Base-by-base conservation (phyloP, 176 grass and related monocot genomes). In the Eragrostis curvula region DNA sequence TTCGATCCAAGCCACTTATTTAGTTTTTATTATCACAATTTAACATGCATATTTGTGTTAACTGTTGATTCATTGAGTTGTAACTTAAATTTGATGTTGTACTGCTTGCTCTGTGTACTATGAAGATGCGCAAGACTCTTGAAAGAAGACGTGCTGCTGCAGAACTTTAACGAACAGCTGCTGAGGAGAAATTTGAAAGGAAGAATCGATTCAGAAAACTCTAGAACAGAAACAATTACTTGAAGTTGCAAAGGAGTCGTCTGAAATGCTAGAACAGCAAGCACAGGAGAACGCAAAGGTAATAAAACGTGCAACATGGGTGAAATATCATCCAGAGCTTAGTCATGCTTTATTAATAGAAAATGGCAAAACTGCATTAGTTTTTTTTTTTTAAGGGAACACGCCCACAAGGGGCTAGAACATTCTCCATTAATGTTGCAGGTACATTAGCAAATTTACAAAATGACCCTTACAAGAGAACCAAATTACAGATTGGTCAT, bases 281-380 rank as follows among this genome's bases (percentile, higher is more conserved):
- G 89, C 85, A 75, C 71, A 85, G n/a, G 79, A 97, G 57, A 97
- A 88, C 42, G 28, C 63, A 67, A 89, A 94, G 91, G 94, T 97
- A 88, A 62, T 7, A 21, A 59, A 47, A 49, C 49, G 32, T 36
- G 20, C 25, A 55, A 43, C 17, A 16, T 44, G 15, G 12, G 41
- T 45, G 24, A 65, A 68, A n/a, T 0, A 73, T 24, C 5, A 11
- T n/a, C 32, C 64, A 11, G 5, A 55, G 5, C 32, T 36, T 36
- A 61, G 28, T 41, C n/a, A 17, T 60, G 64, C 58, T 59, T 63
- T 45, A 28, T 30, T 13, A 12, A 36, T 36, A 36, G 32, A 36
- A 36, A 36, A 36, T 36, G 32, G 32, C 66, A 77, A 73, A 88
- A 44, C 29, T 62, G 43, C 71, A 30, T 73, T 84, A 23, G 20